phyloP scores from a whole-genome alignment of 1,139 yeast genomes.

The Taphrina wiesneri region DNA sequence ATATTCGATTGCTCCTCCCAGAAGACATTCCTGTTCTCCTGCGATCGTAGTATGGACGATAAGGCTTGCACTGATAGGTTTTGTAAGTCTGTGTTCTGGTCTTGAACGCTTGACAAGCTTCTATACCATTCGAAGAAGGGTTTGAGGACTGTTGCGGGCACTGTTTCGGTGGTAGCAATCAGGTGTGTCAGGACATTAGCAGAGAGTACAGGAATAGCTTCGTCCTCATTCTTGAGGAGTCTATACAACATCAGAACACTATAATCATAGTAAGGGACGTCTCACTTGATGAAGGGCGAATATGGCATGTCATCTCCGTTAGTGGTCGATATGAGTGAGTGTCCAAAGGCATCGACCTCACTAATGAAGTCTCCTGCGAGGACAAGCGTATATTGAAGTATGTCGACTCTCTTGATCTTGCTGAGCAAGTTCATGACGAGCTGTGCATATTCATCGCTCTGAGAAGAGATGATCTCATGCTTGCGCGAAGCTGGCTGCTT shows the following conservation, averaged over 20 bases:
- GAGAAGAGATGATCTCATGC: slow-evolving; percentile 43
- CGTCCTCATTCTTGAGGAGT: slow-evolving; percentile 44
- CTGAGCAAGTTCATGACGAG: slow-evolving; percentile 59
- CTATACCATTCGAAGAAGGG: slow-evolving; percentile 52
- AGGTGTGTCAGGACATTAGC: slow-evolving; percentile 46
- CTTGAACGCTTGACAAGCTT: slow-evolving; percentile 48
- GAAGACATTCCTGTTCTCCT: slow-evolving; percentile 60
- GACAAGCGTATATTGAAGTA: slow-evolving; percentile 70
- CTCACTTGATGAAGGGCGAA: slow-evolving; percentile 54
- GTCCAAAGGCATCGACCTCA: slow-evolving; percentile 40
- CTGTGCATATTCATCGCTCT: slow-evolving; percentile 59
- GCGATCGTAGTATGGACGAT: slow-evolving; percentile 61
- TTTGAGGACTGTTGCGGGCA: slow-evolving; percentile 48
- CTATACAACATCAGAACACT: background rate
- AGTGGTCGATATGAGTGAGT: slow-evolving; percentile 50
- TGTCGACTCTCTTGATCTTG: slow-evolving; percentile 63
- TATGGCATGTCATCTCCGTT: slow-evolving; percentile 56
- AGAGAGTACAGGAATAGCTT: slow-evolving; percentile 46
- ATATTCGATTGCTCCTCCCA: slow-evolving; percentile 56
- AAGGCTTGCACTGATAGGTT: slow-evolving; percentile 68
- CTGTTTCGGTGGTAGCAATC: slow-evolving; percentile 43
- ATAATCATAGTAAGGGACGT: background rate
- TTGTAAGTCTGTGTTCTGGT: slow-evolving; percentile 56
- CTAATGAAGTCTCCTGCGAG: slow-evolving; percentile 62
- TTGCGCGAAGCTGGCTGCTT: slow-evolving; percentile 43